Evolutionary conservation across 805 yeast species (phyloP).

Genomic region (Schizosaccharomyces lindneri): DNA sequence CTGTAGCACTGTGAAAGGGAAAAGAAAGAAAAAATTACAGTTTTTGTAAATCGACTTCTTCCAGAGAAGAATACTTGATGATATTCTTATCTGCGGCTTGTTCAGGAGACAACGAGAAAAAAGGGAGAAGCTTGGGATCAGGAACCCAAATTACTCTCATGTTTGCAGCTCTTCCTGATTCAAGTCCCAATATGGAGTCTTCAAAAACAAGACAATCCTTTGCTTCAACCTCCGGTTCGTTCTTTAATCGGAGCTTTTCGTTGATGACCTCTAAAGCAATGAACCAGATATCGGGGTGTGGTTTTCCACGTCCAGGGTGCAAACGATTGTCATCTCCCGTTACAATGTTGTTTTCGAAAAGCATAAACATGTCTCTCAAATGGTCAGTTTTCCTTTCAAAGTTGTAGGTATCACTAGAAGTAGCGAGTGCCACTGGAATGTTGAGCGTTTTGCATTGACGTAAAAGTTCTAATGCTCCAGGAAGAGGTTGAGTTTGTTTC

Average conservation of each 20-base stretch:
- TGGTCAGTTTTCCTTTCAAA: constrained; percentile 48
- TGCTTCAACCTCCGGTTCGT: constrained; percentile 25
- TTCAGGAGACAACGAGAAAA: background rate
- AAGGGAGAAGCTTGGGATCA: constrained; percentile 33
- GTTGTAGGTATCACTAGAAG: constrained; percentile 45
- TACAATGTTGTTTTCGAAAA: constrained; percentile 40
- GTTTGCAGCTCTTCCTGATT: constrained; percentile 61
- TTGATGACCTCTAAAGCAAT: constrained; percentile 54
- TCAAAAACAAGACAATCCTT: constrained; percentile 77
- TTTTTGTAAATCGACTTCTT: background rate
- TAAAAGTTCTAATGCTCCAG: constrained; percentile 63
- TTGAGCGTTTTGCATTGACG: constrained; percentile 23
- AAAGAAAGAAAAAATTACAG: background rate
- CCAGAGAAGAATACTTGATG: background rate
- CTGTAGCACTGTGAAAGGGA: background rate
- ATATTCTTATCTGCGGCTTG: background rate
- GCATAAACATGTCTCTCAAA: constrained; percentile 32
- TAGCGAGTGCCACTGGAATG: constrained; percentile 74
- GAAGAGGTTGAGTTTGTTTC: constrained; percentile 34
- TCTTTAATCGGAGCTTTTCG: constrained; percentile 14
- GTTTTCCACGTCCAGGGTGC: constrained; percentile 73
- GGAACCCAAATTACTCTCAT: constrained; percentile 85
- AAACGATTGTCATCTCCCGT: constrained; percentile 78
- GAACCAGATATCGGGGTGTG: constrained; percentile 80
- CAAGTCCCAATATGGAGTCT: constrained; percentile 83